Conservation (phyloP, 352 stramenopile genomes). For the Peronosclerospora sorghi region DNA sequence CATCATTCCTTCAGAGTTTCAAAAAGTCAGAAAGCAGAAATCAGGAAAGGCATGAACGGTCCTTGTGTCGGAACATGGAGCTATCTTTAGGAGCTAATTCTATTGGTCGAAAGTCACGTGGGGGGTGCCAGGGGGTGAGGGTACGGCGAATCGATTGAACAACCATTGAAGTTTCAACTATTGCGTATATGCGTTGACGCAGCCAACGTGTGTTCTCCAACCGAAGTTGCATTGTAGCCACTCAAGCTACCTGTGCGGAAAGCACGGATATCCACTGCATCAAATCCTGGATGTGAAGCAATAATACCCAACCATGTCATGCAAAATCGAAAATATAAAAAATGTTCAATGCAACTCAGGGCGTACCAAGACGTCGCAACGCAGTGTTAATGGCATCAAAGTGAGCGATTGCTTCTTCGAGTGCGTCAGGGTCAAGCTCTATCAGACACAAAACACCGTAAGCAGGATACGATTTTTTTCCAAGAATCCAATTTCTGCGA, state of each 20-base stretch:
- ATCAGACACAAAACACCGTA: not conserved
- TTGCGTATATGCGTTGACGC: too few relatives aligned
- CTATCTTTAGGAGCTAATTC: too few relatives aligned
- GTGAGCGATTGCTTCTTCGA: constrained; percentile 19
- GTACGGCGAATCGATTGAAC: too few relatives aligned
- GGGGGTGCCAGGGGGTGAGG: too few relatives aligned
- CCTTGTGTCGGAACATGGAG: too few relatives aligned
- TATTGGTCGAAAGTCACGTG: too few relatives aligned
- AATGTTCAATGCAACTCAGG: not conserved
- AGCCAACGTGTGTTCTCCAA: constrained; percentile 20
- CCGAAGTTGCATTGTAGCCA: constrained; percentile 29
- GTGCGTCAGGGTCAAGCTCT: constrained; percentile 33
- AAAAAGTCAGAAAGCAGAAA: too few relatives aligned
- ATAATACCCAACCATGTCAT: too few relatives aligned
- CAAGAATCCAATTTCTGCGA: not conserved
- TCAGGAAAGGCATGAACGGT: too few relatives aligned
- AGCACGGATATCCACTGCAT: constrained; percentile 31
- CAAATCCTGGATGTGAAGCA: constrained; percentile 29
- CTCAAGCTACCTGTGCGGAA: constrained; percentile 59
- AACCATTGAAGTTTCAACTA: too few relatives aligned
- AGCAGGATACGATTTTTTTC: not conserved
- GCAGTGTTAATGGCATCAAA: constrained; percentile 25
- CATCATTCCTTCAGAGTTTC: too few relatives aligned
- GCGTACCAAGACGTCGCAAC: constrained; percentile 30
- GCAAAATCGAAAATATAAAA: not conserved